Conservation (phyloP, 768 basidiomycete species). For the Rhodosporidiobolus sp. region DNA sequence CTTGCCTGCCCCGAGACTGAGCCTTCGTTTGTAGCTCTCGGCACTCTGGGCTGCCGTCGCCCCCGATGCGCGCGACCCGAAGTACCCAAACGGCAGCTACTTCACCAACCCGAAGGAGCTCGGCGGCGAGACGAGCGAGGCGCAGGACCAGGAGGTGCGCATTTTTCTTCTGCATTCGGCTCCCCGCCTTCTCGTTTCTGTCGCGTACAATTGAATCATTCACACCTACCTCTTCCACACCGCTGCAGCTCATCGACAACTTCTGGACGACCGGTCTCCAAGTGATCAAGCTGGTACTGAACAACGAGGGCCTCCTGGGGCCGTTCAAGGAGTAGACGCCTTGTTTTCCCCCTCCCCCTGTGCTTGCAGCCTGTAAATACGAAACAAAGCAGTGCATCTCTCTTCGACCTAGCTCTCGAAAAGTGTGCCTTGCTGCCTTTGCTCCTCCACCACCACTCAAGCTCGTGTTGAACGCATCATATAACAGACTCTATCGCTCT, state of each 20-base stretch:
- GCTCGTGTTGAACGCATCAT: not conserved
- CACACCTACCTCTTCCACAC: no score
- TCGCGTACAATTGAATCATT: no score
- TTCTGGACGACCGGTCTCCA: slow-evolving; percentile 19
- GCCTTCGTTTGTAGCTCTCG: not conserved
- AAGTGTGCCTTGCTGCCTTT: no score
- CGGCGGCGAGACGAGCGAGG: slow-evolving; percentile 14
- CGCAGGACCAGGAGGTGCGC: slow-evolving; percentile 24
- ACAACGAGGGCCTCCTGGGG: slow-evolving; percentile 1
- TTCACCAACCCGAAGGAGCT: slow-evolving; percentile 20
- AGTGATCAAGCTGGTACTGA: slow-evolving; percentile 23
- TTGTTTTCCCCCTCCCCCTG: no score
- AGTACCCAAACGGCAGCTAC: slow-evolving; percentile 25
- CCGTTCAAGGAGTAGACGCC: slow-evolving; percentile 3
- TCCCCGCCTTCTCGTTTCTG: not conserved
- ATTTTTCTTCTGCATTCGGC: not conserved
- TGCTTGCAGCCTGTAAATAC: not conserved
- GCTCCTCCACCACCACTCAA: no score
- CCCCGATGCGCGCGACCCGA: slow-evolving; percentile 3
- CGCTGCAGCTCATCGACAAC: slow-evolving; percentile 37
- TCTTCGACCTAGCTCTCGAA: no score
- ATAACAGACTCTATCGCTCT: not conserved
- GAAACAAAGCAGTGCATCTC: not conserved
- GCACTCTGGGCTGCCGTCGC: slow-evolving; percentile 22
- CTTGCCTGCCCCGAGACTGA: not conserved